These are phyloP conservation scores for Coemansia pectinata DNA, from an alignment of 192 early-diverging fungal genomes.

Conservation along the genomic window DNA sequence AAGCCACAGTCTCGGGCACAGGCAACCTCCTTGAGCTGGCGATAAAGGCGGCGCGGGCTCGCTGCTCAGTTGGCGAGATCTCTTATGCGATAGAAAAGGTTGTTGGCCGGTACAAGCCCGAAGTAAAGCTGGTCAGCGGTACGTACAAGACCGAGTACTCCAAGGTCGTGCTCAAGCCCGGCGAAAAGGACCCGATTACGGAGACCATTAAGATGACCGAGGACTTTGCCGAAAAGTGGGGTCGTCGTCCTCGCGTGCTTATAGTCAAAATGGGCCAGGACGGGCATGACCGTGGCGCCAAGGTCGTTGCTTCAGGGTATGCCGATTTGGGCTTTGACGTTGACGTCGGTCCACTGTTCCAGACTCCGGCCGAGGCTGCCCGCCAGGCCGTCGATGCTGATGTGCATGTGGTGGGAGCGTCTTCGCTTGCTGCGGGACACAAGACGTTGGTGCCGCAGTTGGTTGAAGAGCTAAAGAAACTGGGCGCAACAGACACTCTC, in stretches of 20 bases:
- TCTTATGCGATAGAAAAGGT: slow-evolving; percentile 77
- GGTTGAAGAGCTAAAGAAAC: slow-evolving; percentile 72
- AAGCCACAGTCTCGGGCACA: slow-evolving; percentile 62
- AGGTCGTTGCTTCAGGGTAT: slow-evolving; percentile 88
- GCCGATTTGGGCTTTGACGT: slow-evolving; percentile 92
- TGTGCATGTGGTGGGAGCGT: slow-evolving; percentile 85
- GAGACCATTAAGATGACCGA: slow-evolving; percentile 66
- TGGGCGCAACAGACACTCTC: slow-evolving; percentile 72
- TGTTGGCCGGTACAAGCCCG: slow-evolving; percentile 81
- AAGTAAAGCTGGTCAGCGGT: slow-evolving; percentile 78
- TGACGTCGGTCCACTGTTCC: slow-evolving; percentile 85
- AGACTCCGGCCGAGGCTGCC: slow-evolving; percentile 87
- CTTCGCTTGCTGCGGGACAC: slow-evolving; percentile 88
- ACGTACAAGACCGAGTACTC: slow-evolving; percentile 86
- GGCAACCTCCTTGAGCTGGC: slow-evolving; percentile 77
- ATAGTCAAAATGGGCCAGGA: slow-evolving; percentile 95
- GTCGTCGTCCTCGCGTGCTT: slow-evolving; percentile 84
- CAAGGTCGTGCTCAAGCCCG: slow-evolving; percentile 23
- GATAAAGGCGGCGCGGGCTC: slow-evolving; percentile 71
- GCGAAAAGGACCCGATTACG: slow-evolving; percentile 58
- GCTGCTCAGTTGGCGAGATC: slow-evolving; percentile 88
- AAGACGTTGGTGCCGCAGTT: slow-evolving; percentile 83
- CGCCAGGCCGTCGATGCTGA: slow-evolving; percentile 88
- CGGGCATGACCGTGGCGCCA: slow-evolving; percentile 91
- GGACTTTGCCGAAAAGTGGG: slow-evolving; percentile 67